phyloP scores from a whole-genome alignment of 2,329 filamentous ascomycete genomes.

The Diaporthe amygdali region DNA sequence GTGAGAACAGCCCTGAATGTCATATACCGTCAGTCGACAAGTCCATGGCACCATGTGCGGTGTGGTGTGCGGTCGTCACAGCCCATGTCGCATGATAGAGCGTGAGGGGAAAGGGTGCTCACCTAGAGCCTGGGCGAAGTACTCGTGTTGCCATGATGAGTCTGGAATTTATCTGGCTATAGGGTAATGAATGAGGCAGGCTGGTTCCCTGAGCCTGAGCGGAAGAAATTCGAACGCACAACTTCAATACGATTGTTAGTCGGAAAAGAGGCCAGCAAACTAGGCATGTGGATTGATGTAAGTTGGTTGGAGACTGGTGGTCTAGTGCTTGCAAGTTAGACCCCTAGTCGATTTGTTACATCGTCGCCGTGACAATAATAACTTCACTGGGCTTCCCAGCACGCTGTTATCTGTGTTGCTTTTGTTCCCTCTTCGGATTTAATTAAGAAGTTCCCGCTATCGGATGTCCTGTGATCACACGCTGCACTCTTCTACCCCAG shows the following conservation, averaged over 20 bases:
- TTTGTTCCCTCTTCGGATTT: neutral
- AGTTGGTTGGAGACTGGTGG: neutral
- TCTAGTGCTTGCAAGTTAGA: neutral
- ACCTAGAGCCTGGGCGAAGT: conserved; percentile 6
- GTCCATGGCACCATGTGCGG: neutral
- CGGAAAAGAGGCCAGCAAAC: no score
- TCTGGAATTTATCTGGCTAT: neutral
- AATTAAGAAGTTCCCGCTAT: neutral
- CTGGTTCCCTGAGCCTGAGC: no score
- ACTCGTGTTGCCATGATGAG: neutral
- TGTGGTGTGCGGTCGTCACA: neutral
- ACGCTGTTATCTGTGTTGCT: neutral
- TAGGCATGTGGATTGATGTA: neutral
- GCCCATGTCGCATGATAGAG: neutral
- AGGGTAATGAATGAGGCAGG: neutral
- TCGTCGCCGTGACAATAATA: neutral
- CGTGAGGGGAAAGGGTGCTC: neutral
- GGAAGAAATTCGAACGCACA: no score
- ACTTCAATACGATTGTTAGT: neutral
- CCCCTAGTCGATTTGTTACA: neutral
- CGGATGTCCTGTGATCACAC: conserved; percentile 4
- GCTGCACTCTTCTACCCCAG: conserved; percentile 1
- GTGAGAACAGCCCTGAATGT: neutral
- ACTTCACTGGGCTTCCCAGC: neutral
- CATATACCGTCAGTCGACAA: neutral